Conservation (phyloP, 2,329 filamentous ascomycete genomes). For the Aspergillus phoenicis region DNA sequence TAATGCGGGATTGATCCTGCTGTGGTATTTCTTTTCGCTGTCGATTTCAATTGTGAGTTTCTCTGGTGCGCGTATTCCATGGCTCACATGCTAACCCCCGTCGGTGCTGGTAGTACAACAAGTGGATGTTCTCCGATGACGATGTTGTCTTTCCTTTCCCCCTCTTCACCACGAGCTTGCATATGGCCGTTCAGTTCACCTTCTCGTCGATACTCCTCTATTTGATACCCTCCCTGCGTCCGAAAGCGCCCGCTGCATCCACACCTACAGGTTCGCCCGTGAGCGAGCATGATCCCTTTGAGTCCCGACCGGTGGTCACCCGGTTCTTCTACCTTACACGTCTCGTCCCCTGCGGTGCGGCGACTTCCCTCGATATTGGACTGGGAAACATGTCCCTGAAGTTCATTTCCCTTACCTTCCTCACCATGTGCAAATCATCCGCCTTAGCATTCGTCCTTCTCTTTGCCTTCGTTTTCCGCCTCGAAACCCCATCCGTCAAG, state of each 20-base stretch:
- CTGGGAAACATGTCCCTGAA: slow-evolving; percentile 93
- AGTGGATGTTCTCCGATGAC: slow-evolving; percentile 95
- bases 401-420: slow-evolving; percentile 95
- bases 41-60: slow-evolving; percentile 81
- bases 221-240: slow-evolving; percentile 79
- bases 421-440: slow-evolving; percentile 99
- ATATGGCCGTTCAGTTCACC: slow-evolving; percentile 93
- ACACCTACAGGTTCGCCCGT: slow-evolving; percentile 36
- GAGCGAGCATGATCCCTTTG: slow-evolving; percentile 48
- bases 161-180: slow-evolving; percentile 89
- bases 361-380: slow-evolving; percentile 93
- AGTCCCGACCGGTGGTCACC: slow-evolving; percentile 70
- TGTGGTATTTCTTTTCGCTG: slow-evolving; percentile 93
- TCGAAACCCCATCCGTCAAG: slow-evolving; percentile 84
- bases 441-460: slow-evolving; percentile 91
- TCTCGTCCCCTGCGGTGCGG: slow-evolving; percentile 86
- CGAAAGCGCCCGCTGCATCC: slow-evolving; percentile 48
- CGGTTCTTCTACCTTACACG: slow-evolving; percentile 89
- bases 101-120: slow-evolving; percentile 74
- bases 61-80: not conserved
- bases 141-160: slow-evolving; percentile 90
- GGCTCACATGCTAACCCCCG: not conserved
- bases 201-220: slow-evolving; percentile 78
- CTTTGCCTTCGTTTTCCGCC: slow-evolving; percentile 90
- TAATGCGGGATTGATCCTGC: slow-evolving; percentile 77